phyloP scores from a whole-genome alignment of 306 rosid species.

The Acacia acuminata region DNA sequence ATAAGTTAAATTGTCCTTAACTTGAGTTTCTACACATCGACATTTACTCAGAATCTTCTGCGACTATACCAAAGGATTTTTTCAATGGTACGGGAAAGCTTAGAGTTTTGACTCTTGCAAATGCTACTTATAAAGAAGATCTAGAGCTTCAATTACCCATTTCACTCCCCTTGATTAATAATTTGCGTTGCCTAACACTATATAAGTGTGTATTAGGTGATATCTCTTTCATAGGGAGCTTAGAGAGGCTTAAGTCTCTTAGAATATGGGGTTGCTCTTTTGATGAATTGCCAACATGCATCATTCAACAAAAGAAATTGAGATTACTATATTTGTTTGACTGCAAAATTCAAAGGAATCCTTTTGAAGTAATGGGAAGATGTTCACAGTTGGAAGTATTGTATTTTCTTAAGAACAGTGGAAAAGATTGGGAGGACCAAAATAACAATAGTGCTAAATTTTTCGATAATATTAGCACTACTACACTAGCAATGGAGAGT shows the following conservation, averaged over 20 bases:
- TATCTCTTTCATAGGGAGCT: not conserved
- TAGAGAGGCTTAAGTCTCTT: not conserved
- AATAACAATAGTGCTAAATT: too few species aligned
- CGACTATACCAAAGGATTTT: not conserved
- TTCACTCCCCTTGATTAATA: not conserved
- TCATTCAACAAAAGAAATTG: not conserved
- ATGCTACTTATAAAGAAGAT: not conserved
- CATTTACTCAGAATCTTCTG: accelerated
- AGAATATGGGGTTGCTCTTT: not conserved
- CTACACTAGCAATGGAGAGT: too few species aligned
- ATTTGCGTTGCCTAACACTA: not conserved
- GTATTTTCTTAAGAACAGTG: too few species aligned
- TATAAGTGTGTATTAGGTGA: not conserved
- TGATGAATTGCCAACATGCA: not conserved
- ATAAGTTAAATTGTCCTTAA: not conserved
- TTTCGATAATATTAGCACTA: too few species aligned
- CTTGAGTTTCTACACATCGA: not conserved
- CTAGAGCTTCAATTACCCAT: not conserved
- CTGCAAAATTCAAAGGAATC: not conserved
- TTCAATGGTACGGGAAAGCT: not conserved
- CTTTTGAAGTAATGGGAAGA: not conserved
- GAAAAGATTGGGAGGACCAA: too few species aligned
- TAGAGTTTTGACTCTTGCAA: not conserved
- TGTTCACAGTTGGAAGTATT: not conserved
- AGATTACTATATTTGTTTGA: not conserved